Percentiles rank a stretch among this genome's conserved stretches.
Conservation (phyloP, 352 stramenopile species). For the Globisporangium nunn region DNA sequence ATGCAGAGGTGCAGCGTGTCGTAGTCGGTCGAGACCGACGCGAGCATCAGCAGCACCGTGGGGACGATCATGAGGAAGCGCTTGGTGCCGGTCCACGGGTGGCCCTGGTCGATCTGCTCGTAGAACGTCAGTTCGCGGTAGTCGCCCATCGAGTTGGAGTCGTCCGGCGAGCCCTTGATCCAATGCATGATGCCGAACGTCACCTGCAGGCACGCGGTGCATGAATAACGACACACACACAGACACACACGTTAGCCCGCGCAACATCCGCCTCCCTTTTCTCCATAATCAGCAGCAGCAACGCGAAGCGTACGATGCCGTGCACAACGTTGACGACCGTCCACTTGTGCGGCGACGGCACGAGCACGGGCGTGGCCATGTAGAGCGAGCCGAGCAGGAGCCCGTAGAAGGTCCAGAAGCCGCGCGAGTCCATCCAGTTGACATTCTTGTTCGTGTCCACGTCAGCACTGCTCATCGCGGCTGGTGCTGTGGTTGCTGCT, state of each 20-base stretch:
- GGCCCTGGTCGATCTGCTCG: conserved; percentile 92
- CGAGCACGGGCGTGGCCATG: conserved; percentile 70
- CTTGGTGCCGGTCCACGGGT: conserved; percentile 89
- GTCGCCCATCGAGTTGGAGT: conserved; percentile 88
- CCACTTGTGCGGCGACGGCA: conserved; percentile 61
- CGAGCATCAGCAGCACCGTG: conserved; percentile 84
- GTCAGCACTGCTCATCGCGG: conserved; percentile 14
- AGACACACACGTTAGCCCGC: neutral
- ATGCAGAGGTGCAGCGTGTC: conserved; percentile 75
- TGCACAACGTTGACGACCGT: conserved; percentile 85
- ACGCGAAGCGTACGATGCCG: conserved; percentile 43
- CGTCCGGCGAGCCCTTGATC: conserved; percentile 92
- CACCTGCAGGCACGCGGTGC: conserved; percentile 29
- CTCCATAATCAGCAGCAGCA: neutral
- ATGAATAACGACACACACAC: neutral
- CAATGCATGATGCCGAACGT: conserved; percentile 93
- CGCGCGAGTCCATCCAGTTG: conserved; percentile 87
- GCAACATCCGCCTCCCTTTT: no score
- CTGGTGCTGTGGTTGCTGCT: conserved; percentile 12
- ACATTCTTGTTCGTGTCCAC: conserved; percentile 88
- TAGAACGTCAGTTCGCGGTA: conserved; percentile 94
- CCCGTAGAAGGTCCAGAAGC: conserved; percentile 86
- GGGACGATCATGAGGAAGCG: conserved; percentile 93
- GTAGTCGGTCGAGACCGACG: conserved; percentile 88
- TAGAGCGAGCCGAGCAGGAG: conserved; percentile 70